Evolutionary conservation across 306 rosid genomes (phyloP), one percentile per base, ranked within the genome.

Genomic region (Datisca glomerata): DNA sequence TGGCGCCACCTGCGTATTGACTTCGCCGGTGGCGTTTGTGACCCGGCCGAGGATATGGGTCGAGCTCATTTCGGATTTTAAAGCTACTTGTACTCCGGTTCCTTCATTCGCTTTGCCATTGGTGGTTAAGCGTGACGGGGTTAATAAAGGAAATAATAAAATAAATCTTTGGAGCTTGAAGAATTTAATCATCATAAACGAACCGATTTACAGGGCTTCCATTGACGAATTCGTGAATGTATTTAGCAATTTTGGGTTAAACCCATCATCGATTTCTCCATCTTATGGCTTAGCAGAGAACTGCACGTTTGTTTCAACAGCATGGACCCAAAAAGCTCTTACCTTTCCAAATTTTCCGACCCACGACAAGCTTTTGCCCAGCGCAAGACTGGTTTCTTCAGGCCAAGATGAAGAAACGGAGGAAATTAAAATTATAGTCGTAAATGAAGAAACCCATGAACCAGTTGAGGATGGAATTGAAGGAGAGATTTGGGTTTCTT

Each of bases 231-330:
- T 81, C 29, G 60, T 75, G 31, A 12, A 39, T 1, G 49, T 47
- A 1, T 81, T 86, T 56, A 42, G 24, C 12, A 64, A 69, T 18
- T 67, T 59, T 23, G 96, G 96, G 19, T 50, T 81, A 20, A 71
- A 44, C 34, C 67, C 86, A 0, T 64, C 65, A 0, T 59, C 73
- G 4, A 53, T 81, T 4, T 71, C 94, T 20, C 94, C 96, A 19
- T 75, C 92, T 14, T 86, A 81, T 2, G 87, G 96, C 0, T 59
- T 81, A 34, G 96, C 96, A 1, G 96, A 86, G 70, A 86, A 81
- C 22, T 64, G 96, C 6, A 86, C 94, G 23, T 86, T 81, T 29
- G 92, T 86, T 52, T 86, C 92, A 6, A 81, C 94, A 11, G 54
- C 87, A 2, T 86, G 96, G 94, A 59, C 69, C 0, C 12, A 19